These are phyloP conservation scores for Scheffersomyces segobiensis DNA, from an alignment of 1,139 yeast genomes.

Conservation along the genomic window DNA sequence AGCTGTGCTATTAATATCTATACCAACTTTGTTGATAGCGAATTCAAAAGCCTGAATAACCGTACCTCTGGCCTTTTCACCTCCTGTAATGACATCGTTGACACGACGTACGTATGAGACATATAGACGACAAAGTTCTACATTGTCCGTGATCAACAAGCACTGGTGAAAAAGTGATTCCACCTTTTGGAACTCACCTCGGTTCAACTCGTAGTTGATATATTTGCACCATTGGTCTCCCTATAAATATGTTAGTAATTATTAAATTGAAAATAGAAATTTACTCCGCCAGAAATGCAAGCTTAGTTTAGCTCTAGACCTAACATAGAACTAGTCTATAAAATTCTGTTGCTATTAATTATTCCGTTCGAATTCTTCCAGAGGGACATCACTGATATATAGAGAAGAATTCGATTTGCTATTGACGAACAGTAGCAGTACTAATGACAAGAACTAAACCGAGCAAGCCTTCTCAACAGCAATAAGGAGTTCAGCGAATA, in stretches of 20 bases:
- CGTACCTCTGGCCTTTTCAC: constrained; percentile 75
- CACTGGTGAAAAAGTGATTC: constrained; percentile 65
- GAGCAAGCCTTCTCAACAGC: background rate
- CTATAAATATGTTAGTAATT: constrained; percentile 19
- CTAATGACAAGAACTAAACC: background rate
- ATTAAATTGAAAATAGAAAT: constrained; percentile 1
- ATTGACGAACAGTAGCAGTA: background rate
- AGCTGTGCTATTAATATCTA: constrained; percentile 69
- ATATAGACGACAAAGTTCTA: constrained; percentile 72
- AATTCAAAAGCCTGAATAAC: constrained; percentile 84
- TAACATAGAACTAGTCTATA: background rate
- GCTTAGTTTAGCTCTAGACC: background rate
- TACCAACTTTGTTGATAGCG: constrained; percentile 75
- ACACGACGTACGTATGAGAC: constrained; percentile 77
- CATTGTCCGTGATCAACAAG: constrained; percentile 57
- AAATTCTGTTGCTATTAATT: background rate
- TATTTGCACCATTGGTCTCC: constrained; percentile 74
- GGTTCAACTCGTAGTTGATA: constrained; percentile 64
- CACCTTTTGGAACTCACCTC: constrained; percentile 69
- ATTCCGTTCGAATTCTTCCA: background rate
- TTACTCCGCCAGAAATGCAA: background rate
- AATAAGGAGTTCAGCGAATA: constrained; percentile 6
- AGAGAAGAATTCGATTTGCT: background rate
- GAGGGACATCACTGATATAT: background rate
- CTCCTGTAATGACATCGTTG: constrained; percentile 79